phyloP scores from a whole-genome alignment of 306 rosid genomes.

The Gynostemma pentaphyllum region DNA sequence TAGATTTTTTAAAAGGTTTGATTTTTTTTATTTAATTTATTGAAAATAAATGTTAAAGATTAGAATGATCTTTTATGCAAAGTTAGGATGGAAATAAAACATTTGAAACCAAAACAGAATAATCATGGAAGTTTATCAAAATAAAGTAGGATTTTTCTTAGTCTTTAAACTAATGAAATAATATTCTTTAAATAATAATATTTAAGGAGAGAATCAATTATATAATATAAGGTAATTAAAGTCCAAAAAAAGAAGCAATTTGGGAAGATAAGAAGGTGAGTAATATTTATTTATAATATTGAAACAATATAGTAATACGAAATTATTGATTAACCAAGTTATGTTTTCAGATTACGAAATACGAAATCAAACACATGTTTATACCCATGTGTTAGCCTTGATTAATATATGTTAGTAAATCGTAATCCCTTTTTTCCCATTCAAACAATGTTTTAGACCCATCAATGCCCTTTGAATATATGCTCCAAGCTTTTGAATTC shows the following conservation, averaged over 20 bases:
- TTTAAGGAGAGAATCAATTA: too few relatives aligned
- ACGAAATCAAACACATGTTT: constrained; percentile 23
- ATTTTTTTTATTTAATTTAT: too few relatives aligned
- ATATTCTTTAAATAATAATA: too few relatives aligned
- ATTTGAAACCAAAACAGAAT: too few relatives aligned
- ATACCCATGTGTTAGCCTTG: constrained; percentile 16
- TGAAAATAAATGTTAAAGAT: too few relatives aligned
- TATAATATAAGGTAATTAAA: too few relatives aligned
- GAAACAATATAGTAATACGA: not conserved
- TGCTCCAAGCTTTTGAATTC: not conserved
- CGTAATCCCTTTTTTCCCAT: not conserved
- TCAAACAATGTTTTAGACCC: not conserved
- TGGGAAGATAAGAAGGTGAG: not conserved
- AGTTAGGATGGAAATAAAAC: too few relatives aligned
- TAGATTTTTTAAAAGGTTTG: too few relatives aligned
- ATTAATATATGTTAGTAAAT: not conserved
- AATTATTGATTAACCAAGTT: not conserved
- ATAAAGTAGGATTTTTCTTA: too few relatives aligned
- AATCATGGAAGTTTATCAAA: too few relatives aligned
- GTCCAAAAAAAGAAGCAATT: not conserved
- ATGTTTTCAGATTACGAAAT: constrained; percentile 31
- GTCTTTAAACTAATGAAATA: too few relatives aligned
- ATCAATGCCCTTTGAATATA: not conserved
- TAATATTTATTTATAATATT: constrained; percentile 1
- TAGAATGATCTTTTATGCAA: too few relatives aligned